Evolutionary conservation across 495 filamentous ascomycete genomes (phyloP).

Genomic region (Annulohypoxylon stygium): DNA sequence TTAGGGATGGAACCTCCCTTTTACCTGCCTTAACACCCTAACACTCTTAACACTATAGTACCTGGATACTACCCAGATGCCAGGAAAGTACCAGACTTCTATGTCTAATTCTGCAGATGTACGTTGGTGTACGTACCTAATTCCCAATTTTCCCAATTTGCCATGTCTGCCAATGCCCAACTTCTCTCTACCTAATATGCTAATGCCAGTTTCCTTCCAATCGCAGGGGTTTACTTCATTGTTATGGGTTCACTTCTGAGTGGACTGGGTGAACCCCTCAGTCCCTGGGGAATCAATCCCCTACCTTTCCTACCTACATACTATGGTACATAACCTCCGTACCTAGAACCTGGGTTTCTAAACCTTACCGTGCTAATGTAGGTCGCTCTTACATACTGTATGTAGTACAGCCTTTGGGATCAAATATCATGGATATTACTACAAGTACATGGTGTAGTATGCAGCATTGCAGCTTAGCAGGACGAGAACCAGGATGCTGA

Average conservation of each 20-base stretch:
- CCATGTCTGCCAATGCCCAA: conserved; percentile 26
- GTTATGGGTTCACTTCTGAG: conserved; percentile 3
- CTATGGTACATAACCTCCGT: background rate
- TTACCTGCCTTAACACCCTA: conserved; percentile 12
- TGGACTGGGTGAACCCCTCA: conserved; percentile 35
- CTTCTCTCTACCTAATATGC: conserved; percentile 6
- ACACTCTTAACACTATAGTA: no score
- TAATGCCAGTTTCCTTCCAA: conserved; percentile 4
- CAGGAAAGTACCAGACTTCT: no score
- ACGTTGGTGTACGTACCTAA: conserved; percentile 15
- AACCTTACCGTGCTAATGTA: conserved; percentile 1
- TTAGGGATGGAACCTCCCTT: conserved; percentile 16
- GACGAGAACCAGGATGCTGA: background rate
- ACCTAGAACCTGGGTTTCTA: conserved; percentile 27
- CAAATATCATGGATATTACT: conserved; percentile 12
- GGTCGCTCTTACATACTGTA: conserved; percentile 1
- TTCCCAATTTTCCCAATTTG: conserved; percentile 28
- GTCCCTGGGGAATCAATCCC: conserved; percentile 26
- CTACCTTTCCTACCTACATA: background rate
- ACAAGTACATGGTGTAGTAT: background rate
- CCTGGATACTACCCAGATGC: background rate
- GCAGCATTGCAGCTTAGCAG: background rate
- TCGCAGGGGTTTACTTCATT: conserved; percentile 8
- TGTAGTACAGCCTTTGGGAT: background rate
- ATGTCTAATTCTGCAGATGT: conserved; percentile 13